Evolutionary conservation across 108 stramenopile genomes (phyloP), one percentile per base, ranked within the genome.

Genomic region (Chaetoceros muelleri): DNA sequence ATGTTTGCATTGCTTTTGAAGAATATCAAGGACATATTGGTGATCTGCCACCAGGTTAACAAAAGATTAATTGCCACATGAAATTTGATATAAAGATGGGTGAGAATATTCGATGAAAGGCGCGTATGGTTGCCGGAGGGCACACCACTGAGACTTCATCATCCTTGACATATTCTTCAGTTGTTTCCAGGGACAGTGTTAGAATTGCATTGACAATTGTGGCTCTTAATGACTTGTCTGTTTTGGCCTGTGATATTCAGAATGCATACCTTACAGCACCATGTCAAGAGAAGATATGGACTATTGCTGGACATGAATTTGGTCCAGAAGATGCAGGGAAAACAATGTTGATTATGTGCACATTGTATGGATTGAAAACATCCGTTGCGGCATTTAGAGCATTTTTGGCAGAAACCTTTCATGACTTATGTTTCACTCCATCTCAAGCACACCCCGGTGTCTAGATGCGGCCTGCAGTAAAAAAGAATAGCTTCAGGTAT

Each of bases 41-140:
- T 21, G 19, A 20, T 18, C 28, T 30, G 22, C 46, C 24, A 19
- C 23, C 48, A 24, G 76, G 72, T 0, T 62, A 53, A 24, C 34
- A 72, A 46, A 17, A 61, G 24, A 62, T 74, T 22, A 44, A n/a
- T 16, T 53, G 59, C 18, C 70, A 78, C 29, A 52, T 79, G 68
- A 54, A 78, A 13, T 81, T 77, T 30, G 80, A 75, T 47, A 51
- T 76, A 0, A 77, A 81, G 48, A 62, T 63, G 56, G 49, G 16
- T 13, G 62, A 63, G 53, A 55, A 64, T n/a, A 58, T 74, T 49
- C 31, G 24, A 19, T 8, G 70, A 0, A 72, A 85, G 45, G 71
- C 76, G 1, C 51, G 77, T 8, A 28, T 65, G 1, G 75, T 79
- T 0, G 78, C 73, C 17, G 73, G 57, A 13, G 80, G 82, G 29